Percentiles rank a stretch among this genome's conserved stretches.
These are phyloP conservation scores for Wickerhamomyces subpelliculosus DNA, from an alignment of 805 yeast genomes.

Conservation along the genomic window DNA sequence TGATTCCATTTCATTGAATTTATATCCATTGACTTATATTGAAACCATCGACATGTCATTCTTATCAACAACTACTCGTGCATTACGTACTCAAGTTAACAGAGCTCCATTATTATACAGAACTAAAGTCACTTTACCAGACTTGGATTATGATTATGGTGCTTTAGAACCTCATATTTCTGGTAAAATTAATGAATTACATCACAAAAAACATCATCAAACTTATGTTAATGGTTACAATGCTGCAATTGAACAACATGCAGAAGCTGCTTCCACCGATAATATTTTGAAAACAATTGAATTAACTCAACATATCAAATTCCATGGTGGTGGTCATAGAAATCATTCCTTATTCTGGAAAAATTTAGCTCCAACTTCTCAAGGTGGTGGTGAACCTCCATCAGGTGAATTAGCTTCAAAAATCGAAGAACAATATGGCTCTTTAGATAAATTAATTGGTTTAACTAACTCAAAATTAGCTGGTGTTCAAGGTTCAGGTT, in stretches of 20 bases:
- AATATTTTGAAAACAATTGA: constrained; percentile 54
- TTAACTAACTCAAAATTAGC: constrained; percentile 68
- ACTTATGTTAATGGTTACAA: constrained; percentile 86
- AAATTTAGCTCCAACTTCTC: constrained; percentile 67
- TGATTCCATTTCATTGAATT: background rate
- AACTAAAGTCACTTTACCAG: constrained; percentile 72
- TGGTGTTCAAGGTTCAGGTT: constrained; percentile 91
- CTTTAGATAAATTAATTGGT: constrained; percentile 58
- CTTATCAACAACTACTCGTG: constrained; percentile 22
- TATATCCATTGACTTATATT: background rate
- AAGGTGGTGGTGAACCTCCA: constrained; percentile 68
- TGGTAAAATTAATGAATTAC: constrained; percentile 80
- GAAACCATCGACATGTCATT: constrained; percentile 12
- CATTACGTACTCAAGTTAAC: constrained; percentile 9
- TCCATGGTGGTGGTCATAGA: constrained; percentile 88
- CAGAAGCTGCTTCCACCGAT: constrained; percentile 53
- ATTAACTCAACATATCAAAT: constrained; percentile 70
- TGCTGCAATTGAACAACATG: constrained; percentile 65
- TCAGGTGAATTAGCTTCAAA: constrained; percentile 54
- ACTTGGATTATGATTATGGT: constrained; percentile 74
- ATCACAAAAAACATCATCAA: constrained; percentile 88
- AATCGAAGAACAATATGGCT: constrained; percentile 60
- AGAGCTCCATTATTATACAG: constrained; percentile 26
- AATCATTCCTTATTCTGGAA: constrained; percentile 88
- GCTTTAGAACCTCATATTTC: constrained; percentile 84